Base-by-base conservation (phyloP, 2,329 filamentous ascomycete genomes). In the Neopestalotiopsis rosae region DNA sequence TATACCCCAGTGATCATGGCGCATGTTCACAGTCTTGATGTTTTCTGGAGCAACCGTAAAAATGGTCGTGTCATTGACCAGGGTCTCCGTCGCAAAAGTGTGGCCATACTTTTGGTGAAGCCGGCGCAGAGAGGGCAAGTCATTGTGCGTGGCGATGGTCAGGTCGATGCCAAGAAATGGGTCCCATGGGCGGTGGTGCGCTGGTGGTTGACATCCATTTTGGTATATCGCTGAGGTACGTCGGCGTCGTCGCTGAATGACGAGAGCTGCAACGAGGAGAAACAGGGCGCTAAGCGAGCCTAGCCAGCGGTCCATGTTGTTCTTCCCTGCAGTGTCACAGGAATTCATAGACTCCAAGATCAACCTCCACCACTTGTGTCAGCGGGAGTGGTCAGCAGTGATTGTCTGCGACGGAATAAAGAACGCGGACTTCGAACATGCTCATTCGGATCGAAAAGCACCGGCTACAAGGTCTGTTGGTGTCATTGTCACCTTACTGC, bases 21-120 rank as follows among this genome's bases (percentile, higher is more conserved):
- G 56, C 56, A 58, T 57, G 32, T 69, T 66, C 42, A 69, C 57
- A 10, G 24, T 0, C 30, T 52, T 45, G 5, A 69, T 58, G 32
- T 69, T 66, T 28, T 69, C 64, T 10, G 58, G 57, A 7, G 68
- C 67, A 28, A 68, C 58, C 1, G 61, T 64, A n/a, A 40, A 38
- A 2, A 68, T 58, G 56, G 56, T 58, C 0, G 42, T 45, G 1
- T 30, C 12, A 9, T 30, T 12, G 28, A 58, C n/a, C 13, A 30
- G 12, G n/a, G 56, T 12, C 7, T 58, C 56, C 12, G 24, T 20
- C n/a, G n/a, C 17, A 10, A 58, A 58, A 10, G 56, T 10, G 20
- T 58, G 56, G 28, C 20, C 56, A 20, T 30, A 20, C 4, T 30
- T 24, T 9, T 58, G 5, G 20, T 58, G 56, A 14, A 24, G 12